Evolutionary conservation across 805 yeast genomes (phyloP).

Genomic region (Peterozyma toletana): DNA sequence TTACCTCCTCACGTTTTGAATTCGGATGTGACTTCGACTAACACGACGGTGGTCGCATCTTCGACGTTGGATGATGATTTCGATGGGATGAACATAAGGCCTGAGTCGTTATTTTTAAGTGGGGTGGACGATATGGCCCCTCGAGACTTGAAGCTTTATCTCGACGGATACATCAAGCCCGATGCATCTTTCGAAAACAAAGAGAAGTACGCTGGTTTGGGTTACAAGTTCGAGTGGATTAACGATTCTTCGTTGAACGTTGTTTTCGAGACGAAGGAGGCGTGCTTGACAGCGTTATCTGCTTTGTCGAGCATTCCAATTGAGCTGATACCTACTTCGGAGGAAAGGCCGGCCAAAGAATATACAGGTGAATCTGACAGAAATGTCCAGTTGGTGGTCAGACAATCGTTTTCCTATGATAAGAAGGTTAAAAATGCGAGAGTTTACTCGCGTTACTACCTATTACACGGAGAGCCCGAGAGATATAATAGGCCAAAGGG

Average conservation of each 20-base stretch:
- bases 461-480: constrained; percentile 67
- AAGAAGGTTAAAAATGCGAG: constrained; percentile 50
- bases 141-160: constrained; percentile 46
- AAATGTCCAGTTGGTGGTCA: constrained; percentile 27
- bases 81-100: constrained; percentile 24
- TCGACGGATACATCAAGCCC: constrained; percentile 37
- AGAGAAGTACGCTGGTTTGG: constrained; percentile 18
- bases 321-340: constrained; percentile 15
- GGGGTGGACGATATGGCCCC: constrained; percentile 66
- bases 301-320: constrained; percentile 2
- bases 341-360: constrained; percentile 33
- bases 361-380: constrained; percentile 28
- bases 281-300: constrained; percentile 13
- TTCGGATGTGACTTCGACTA: no score
- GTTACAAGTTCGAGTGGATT: constrained; percentile 54
- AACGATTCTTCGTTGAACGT: constrained; percentile 53
- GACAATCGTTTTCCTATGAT: constrained; percentile 50
- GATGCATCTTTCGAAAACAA: constrained; percentile 19
- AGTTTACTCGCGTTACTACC: constrained; percentile 54
- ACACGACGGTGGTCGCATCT: constrained; percentile 17
- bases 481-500: constrained; percentile 20
- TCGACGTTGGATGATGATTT: constrained; percentile 15
- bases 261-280: constrained; percentile 34
- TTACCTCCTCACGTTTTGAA: no score
- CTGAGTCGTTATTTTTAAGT: constrained; percentile 39